Base-by-base conservation (phyloP, 1,284 basidiomycete genomes). In the Fistulinella cinereoalba region DNA sequence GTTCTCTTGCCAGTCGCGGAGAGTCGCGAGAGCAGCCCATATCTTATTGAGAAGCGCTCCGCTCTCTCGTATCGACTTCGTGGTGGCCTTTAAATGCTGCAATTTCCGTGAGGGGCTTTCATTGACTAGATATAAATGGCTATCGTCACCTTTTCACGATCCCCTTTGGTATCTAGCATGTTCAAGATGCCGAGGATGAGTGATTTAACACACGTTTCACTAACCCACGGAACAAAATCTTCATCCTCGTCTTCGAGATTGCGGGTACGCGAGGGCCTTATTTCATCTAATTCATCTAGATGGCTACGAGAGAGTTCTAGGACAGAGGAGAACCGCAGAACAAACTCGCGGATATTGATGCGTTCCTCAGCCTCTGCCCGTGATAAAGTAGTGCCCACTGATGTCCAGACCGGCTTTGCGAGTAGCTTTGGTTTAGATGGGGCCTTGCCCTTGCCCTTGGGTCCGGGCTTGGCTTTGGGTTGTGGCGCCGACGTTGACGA, bases 311-410 rank as follows among this genome's bases (percentile, higher is more conserved):
- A 70, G 10, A 87, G 70, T 18, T 78, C 74, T 51, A 85, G 65
- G 8, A 76, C 52, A 22, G 70, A 64, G 3, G 73, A 71, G 55
- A 90, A 90, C 25, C 87, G 75, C 32, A 85, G 60, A 7, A 78
- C 59, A 60, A 88, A 90, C 64, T 89, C 87, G 48, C 87, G 80
- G 41, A 89, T 81, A 54, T 79, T 71, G 43, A 89, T 76, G 5
- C 87, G 80, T 31, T 75, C 70, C 52, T 84, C 73, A 1, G 75
- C 79, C 34, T 79, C 73, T 2, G 69, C 56, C 24, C 70, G 66
- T 11, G 70, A 66, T 6, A 87, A 65, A 24, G 58, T 54, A 8
- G 71, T 72, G 2, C 70, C 68, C 12, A 87, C 62, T 6, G 58
- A 56, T 4, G 66, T 75, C 85, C 85, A 88, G 24, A 61, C 66